Evolutionary conservation across 192 early-diverging fungal genomes (phyloP), one percentile per base, ranked within the genome.

Genomic region (Allomyces macrogynus): DNA sequence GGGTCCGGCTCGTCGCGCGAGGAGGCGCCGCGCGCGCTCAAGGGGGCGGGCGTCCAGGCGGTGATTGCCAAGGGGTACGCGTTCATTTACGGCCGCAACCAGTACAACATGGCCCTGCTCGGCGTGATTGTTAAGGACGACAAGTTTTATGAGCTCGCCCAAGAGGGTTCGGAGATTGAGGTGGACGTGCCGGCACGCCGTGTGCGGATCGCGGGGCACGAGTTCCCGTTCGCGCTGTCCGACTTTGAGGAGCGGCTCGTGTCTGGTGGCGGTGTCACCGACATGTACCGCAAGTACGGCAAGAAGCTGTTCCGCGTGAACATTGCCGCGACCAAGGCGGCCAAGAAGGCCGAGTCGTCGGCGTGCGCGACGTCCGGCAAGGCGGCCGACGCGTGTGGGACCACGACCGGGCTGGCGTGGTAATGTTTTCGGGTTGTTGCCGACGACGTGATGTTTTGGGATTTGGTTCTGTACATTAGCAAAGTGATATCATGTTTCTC

Each of bases 21-120:
- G 66, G 87, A 87, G 69, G 87, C 87, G 23, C 87, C 87, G 42
- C 80, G 86, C 68, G 86, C 87, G 10, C 72, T 89, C 61, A 82
- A 79, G 68, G 87, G 83, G 61, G 78, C 80, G 23, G 74, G 75
- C 25, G 68, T 89, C 64, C 81, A 89, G 76, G 86, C 84, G 23
- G 86, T 89, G 24, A 87, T 89, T 67, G 87, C 87, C 44, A 89
- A 86, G 74, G 86, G 84, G 40, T 89, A 81, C 68, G 85, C 87
- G 0, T 89, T 86, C 68, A 89, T 89, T 71, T 89, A 89, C 71
- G 78, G 80, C 63, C 82, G 87, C 72, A 89, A 89, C 80, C 87
- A 89, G 78, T 80, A 83, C 70, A 89, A 89, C 73, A 84, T 86
- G 81, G 83, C 84, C n/a, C 78, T 89, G 14, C 77, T 87, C 62